Base-by-base conservation (phyloP, 148 eudicot genomes). In the Rhododendron molle region DNA sequence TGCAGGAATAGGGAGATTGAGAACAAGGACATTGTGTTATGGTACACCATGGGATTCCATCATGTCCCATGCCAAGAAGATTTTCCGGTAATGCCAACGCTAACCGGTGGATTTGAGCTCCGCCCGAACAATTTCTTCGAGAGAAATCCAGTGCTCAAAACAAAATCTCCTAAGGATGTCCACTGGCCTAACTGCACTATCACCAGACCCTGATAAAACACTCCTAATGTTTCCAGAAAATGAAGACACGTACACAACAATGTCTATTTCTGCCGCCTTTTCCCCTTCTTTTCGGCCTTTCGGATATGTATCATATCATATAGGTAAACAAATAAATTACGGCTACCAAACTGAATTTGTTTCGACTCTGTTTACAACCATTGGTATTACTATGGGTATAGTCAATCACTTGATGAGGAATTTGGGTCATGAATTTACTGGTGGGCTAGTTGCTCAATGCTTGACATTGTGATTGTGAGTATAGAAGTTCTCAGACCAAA, bases 1-100 rank as follows among this genome's bases (percentile, higher is more conserved):
- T 86, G 88, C 91, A 92, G 93, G 88, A 84, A 92, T 58, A 88
- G 92, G 78, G 86, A 88, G 21, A 91, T 91, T 23, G 91, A 90
- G 86, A 89, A 92, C 88, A 90, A 88, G 86, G 94, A 92, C 56
- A 91, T 89, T 50, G 94, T 92, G 71, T 58, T 91, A 60, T 92
- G 93, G 92, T 90, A 91, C 90, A 92, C 92, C 36, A 81, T 90
- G 81, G 92, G 92, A 0, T 73, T 92, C 78, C 93, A 90, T 82
- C 92, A 92, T 85, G 89, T 92, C 8, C 89, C 92, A 5, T 83
- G 62, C 82, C 92, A 90, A 26, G 92, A 92, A 86, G 92, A 92
- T 85, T 92, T 91, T 85, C 92, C 92, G 14, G 32, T 92, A 8
- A 92, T 92, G 94, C 90, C 94, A 2, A 90, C 92, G 6, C 32